Evolutionary conservation across 2,329 filamentous ascomycete species (phyloP).

Genomic region (Microcyclospora pomicola): DNA sequence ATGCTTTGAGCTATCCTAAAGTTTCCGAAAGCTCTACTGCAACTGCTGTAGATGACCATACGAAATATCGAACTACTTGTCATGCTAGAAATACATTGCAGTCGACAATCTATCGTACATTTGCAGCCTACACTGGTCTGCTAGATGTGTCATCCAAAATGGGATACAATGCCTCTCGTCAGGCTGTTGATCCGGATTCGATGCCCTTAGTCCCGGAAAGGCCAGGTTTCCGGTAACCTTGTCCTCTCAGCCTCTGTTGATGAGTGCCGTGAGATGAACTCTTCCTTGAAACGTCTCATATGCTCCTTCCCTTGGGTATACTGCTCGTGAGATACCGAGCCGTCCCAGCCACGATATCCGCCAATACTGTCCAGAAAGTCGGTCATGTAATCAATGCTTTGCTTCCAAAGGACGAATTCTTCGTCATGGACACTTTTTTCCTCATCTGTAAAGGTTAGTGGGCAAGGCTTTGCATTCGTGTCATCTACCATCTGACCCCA

Average conservation of each 20-base stretch:
- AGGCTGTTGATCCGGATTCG: too few relatives aligned
- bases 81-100: too few relatives aligned
- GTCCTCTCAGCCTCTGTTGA: constrained; percentile 4
- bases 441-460: too few relatives aligned
- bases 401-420: constrained; percentile 3
- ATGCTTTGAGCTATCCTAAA: too few relatives aligned
- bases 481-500: constrained; percentile 5
- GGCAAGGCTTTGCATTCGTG: neutral
- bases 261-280: constrained; percentile 5
- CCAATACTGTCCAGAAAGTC: constrained; percentile 4
- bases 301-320: constrained; percentile 4
- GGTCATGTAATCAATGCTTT: constrained; percentile 5
- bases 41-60: too few relatives aligned
- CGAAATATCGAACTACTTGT: too few relatives aligned
- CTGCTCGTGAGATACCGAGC: constrained; percentile 4
- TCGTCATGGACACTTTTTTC: neutral
- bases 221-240: constrained; percentile 4
- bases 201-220: neutral
- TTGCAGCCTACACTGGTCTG: too few relatives aligned
- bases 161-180: too few relatives aligned
- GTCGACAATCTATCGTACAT: too few relatives aligned
- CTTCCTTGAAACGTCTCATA: constrained; percentile 4
- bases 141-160: too few relatives aligned
- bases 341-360: constrained; percentile 5
- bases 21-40: too few relatives aligned